Percentiles rank a stretch among this genome's conserved stretches.
Conservation (phyloP, 192 early-diverging fungal species). For the Obelidium mucronatum region DNA sequence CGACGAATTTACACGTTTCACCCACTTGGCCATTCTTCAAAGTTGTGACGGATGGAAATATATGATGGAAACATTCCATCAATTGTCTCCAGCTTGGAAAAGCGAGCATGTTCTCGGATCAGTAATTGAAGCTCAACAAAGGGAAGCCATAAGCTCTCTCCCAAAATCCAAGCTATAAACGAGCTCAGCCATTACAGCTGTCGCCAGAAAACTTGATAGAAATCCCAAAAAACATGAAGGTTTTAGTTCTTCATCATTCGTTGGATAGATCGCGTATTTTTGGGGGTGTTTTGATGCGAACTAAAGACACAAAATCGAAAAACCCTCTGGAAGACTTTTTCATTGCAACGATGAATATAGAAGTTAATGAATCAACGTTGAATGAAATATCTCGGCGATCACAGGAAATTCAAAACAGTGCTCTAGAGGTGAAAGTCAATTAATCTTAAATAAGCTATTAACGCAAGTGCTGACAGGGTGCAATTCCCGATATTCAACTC, state of each 20-base stretch:
- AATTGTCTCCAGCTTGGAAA: neutral
- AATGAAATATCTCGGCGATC: too few species aligned
- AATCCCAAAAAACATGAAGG: constrained; percentile 32
- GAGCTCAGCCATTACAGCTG: constrained; percentile 1
- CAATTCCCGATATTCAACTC: neutral
- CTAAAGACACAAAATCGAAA: constrained; percentile 26
- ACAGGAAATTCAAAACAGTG: neutral
- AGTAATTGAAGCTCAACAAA: neutral
- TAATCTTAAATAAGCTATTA: neutral
- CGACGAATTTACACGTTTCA: constrained; percentile 7
- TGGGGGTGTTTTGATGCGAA: neutral
- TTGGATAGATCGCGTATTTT: constrained; percentile 5
- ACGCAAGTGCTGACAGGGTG: neutral
- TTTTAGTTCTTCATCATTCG: constrained; percentile 22
- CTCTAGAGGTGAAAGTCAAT: neutral
- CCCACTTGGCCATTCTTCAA: neutral
- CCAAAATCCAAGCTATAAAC: constrained; percentile 5
- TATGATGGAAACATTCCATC: neutral
- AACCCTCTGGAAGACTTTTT: constrained; percentile 26
- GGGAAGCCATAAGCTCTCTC: neutral
- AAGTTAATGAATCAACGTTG: too few species aligned
- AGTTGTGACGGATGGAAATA: constrained; percentile 22
- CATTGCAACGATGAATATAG: neutral
- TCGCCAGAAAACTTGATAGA: constrained; percentile 5
- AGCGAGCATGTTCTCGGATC: neutral